phyloP scores from a whole-genome alignment of 1,139 yeast species.

The Yamadazyma blattariae region DNA sequence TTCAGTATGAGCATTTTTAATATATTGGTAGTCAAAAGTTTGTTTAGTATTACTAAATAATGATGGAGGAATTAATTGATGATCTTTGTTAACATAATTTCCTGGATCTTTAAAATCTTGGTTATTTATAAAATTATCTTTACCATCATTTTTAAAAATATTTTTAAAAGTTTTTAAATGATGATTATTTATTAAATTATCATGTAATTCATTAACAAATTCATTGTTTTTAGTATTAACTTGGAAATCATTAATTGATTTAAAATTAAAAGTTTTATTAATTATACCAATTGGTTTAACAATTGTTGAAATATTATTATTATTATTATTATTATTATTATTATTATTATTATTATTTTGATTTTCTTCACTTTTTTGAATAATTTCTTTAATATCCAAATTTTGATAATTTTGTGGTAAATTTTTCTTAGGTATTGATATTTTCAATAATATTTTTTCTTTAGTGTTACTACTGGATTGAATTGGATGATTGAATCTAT shows the following conservation, averaged over 20 bases:
- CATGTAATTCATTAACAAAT: conserved; percentile 36
- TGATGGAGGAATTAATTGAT: conserved; percentile 86
- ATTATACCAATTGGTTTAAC: conserved; percentile 63
- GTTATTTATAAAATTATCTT: conserved; percentile 33
- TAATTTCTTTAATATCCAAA: conserved; percentile 52
- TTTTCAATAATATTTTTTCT: conserved; percentile 67
- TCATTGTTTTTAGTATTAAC: conserved; percentile 58
- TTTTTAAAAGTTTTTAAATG: conserved; percentile 38
- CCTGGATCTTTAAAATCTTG: conserved; percentile 27
- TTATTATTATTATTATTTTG: too few species aligned
- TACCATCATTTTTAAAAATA: conserved; percentile 39
- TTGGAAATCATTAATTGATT: conserved; percentile 90
- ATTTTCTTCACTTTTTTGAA: conserved; percentile 17
- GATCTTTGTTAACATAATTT: conserved; percentile 39
- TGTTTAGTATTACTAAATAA: conserved; percentile 70
- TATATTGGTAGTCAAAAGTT: conserved; percentile 62
- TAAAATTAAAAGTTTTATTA: conserved; percentile 69
- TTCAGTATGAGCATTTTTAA: conserved; percentile 48
- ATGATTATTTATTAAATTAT: conserved; percentile 21
- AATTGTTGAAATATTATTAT: conserved; percentile 15
- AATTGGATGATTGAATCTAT: conserved; percentile 82
- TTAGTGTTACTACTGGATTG: conserved; percentile 47
- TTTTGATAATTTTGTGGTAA: conserved; percentile 44
- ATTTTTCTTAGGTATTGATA: conserved; percentile 60
- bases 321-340: background rate